Evolutionary conservation across 805 yeast species (phyloP), one percentile per base, ranked within the genome.

Genomic region (Soucietia sequanensis): DNA sequence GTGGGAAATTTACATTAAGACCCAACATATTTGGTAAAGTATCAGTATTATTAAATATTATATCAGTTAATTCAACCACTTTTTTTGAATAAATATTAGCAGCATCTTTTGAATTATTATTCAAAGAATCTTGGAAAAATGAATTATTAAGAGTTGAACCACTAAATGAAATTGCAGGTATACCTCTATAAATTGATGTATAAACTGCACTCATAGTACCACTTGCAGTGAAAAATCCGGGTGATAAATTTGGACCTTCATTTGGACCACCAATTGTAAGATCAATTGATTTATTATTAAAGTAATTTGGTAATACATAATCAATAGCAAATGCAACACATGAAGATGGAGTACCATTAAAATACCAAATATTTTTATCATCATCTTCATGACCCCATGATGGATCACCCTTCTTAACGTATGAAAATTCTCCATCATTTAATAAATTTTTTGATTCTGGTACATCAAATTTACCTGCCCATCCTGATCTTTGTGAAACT

Each of bases 301-400:
- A 47, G 42, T 43, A 30, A 6, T 28, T 39, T 5, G 58, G 57
- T 21, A 55, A 26, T 10, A 56, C 42, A 43, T 53, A 53, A 39
- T 50, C 50, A 39, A 52, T 39, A n/a, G 50, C 58, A 33, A 54
- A 56, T 4, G 57, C 54, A 10, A 54, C 56, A 31, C 54, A 47
- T 4, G 58, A 47, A 3, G 55, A 34, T 7, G 59, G 59, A 8
- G 59, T 54, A 17, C 59, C 60, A 39, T 55, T 50, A 39, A 55
- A 54, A 43, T 54, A 55, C 59, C 60, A 52, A 31, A 54, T 36
- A 44, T 56, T 46, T 31, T 46, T 38, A 30, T 55, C 53, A 28
- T 44, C 33, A 5, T 23, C 41, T 33, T 75, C 80, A 39, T 70
- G 72, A 31, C 78, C 80, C 80, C 80, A 76, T 17, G 78, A 65